Conservation (phyloP, 2,329 filamentous ascomycete species). For the Alternaria arborescens region DNA sequence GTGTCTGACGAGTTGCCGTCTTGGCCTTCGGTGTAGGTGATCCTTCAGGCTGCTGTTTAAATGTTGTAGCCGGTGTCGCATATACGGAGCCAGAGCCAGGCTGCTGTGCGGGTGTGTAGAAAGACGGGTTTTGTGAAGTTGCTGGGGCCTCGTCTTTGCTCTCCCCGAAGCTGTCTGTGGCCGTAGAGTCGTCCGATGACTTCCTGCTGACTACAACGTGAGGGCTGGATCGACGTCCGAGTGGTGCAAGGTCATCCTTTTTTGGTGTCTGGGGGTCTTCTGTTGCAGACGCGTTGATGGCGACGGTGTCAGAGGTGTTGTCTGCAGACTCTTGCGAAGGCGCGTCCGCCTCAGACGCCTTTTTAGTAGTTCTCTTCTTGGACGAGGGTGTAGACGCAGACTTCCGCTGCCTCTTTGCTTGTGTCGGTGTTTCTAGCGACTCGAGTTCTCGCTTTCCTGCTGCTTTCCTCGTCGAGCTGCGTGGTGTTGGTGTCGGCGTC, state of each 20-base stretch:
- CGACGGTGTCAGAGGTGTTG: slow-evolving; percentile 22
- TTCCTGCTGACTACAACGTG: slow-evolving; percentile 32
- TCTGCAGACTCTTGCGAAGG: slow-evolving; percentile 20
- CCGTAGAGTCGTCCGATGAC: slow-evolving; percentile 19
- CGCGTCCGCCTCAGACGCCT: not conserved
- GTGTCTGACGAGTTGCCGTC: slow-evolving; percentile 20
- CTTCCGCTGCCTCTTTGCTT: slow-evolving; percentile 40
- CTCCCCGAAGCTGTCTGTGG: slow-evolving; percentile 9
- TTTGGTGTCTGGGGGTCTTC: slow-evolving; percentile 14
- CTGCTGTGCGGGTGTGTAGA: slow-evolving; percentile 33
- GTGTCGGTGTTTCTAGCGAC: slow-evolving; percentile 40
- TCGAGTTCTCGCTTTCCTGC: slow-evolving; percentile 43
- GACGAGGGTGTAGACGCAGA: slow-evolving; percentile 16
- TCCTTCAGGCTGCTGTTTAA: slow-evolving; percentile 26
- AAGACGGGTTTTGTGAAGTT: slow-evolving; percentile 27
- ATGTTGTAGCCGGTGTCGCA: slow-evolving; percentile 37
- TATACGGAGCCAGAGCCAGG: slow-evolving; percentile 28
- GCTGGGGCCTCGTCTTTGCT: slow-evolving; percentile 20
- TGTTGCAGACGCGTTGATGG: slow-evolving; percentile 15
- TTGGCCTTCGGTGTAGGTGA: slow-evolving; percentile 37
- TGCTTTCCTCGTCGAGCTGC: slow-evolving; percentile 35
- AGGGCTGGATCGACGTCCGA: slow-evolving; percentile 35
- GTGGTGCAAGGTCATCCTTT: slow-evolving; percentile 27
- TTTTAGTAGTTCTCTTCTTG: slow-evolving; percentile 20
- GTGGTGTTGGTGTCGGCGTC: slow-evolving; percentile 29